Evolutionary conservation across 768 basidiomycete species (phyloP).

Genomic region (Cystofilobasidium ferigula): DNA sequence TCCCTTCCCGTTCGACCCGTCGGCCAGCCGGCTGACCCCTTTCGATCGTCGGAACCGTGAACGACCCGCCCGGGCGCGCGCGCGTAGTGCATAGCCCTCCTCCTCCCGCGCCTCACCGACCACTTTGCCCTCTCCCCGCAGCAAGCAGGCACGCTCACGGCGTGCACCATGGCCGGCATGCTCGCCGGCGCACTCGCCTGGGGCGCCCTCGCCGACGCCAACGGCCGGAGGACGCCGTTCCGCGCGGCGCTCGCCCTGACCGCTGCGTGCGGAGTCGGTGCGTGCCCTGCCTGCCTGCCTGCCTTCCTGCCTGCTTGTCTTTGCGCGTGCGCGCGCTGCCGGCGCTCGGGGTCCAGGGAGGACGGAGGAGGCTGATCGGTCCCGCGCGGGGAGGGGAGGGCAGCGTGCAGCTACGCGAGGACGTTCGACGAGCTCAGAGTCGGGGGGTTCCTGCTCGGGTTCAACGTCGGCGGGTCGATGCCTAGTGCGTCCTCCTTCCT

Average conservation of each 20-base stretch:
- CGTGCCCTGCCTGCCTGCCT: conserved; percentile 41
- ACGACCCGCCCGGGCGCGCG: too few relatives aligned
- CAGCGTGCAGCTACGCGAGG: conserved; percentile 43
- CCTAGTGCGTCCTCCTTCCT: conserved; percentile 72
- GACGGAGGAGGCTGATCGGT: too few relatives aligned
- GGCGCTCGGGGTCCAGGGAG: too few relatives aligned
- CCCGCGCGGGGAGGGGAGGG: too few relatives aligned
- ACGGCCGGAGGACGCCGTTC: conserved; percentile 81
- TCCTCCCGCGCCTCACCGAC: conserved; percentile 88
- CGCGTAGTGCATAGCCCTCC: conserved; percentile 53
- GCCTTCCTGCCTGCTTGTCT: not conserved
- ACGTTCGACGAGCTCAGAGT: conserved; percentile 61
- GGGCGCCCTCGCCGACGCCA: conserved; percentile 61
- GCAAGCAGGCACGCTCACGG: conserved; percentile 69
- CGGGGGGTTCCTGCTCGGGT: conserved; percentile 75
- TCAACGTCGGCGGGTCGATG: conserved; percentile 86
- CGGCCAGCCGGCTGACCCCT: not conserved
- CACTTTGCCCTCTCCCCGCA: conserved; percentile 68
- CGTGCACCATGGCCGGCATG: conserved; percentile 91
- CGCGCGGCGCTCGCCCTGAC: conserved; percentile 87
- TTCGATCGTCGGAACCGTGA: too few relatives aligned
- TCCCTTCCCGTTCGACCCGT: not conserved
- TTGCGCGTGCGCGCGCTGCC: not conserved
- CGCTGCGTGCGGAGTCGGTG: conserved; percentile 69
- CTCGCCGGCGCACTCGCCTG: conserved; percentile 48